Evolutionary conservation across 768 basidiomycete genomes (phyloP), one percentile per base, ranked within the genome.

Genomic region (Tylopilus sp.): DNA sequence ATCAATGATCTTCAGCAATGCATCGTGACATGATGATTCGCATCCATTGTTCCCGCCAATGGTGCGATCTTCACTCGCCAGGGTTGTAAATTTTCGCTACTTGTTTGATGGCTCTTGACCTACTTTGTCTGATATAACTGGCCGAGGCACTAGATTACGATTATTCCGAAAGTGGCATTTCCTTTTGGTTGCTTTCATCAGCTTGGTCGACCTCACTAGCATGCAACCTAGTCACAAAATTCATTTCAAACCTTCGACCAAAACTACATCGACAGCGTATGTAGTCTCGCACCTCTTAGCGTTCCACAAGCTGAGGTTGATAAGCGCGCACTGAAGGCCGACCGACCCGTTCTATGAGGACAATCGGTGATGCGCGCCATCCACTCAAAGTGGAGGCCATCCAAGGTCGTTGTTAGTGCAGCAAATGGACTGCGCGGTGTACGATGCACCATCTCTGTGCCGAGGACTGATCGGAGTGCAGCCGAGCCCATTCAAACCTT

Each of bases 331-430:
- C 3, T 61, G 61, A 1, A 62, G 4, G 11, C 39, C 42, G 25
- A 62, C 23, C 13, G 50, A 3, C 1, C 58, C 61, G 13, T 31
- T 51, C 61, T 63, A n/a, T n/a, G n/a, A n/a, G 4, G 6, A 35
- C 15, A 7, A n/a, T 35, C 35, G n/a, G 35, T 17, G 15, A 17
- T 17, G 17, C 12, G 6, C 17, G 35, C 15, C 35, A n/a, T n/a
- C 35, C 15, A 35, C 35, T 28, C 10, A 10, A 28, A 28, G 6
- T 6, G 20, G 15, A 30, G 25, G 6, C 25, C 40, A 25, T 35
- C 35, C 48, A 17, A 42, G 42, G 23, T 49, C 42, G 20, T 33
- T 49, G 30, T 33, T 13, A 1, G 47, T 48, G 47, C 47, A 41
- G 18, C 47, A 48, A 10, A 48, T 40, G 2, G 47, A 10, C 30